Base-by-base conservation (phyloP, 352 stramenopile genomes). In the Ochromonadaceae sp. region DNA sequence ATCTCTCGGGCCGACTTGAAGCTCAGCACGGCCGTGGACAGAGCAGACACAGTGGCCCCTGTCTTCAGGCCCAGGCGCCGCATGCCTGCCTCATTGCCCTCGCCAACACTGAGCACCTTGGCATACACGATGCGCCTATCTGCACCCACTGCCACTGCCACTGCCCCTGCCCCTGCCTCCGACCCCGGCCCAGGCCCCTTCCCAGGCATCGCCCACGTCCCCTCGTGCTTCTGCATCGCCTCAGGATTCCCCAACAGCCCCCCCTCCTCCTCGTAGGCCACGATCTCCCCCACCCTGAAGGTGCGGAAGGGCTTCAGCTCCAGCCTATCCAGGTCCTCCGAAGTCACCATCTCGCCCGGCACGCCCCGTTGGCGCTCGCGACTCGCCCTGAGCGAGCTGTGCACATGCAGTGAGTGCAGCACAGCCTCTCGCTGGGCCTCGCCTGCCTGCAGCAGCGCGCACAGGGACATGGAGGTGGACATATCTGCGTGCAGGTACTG, bases 261-360 rank as follows among this genome's bases (percentile, higher is more conserved):
- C 44, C 34, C 44, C 22, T n/a, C 9, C 9, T 57, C 28, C 20
- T 57, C 48, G 28, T 39, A 41, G 25, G 53, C 53, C 9, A 61
- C 31, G 3, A 61, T 56, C 48, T 61, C 53, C n/a, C 9, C 12
- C 20, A 58, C 2, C n/a, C 38, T 14, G 48, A 52, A 61, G 9
- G 4, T 10, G 7, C 53, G 53, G 25, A 52, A 61, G n/a, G 53
- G 53, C 31, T 56, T 61, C 34, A 61, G 22, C 32, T 61, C 53
- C 3, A 61, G 28, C 26, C 26, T 4, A 10, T 22, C 12, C 7
- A 7, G 17, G 34, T 61, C 34, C 5, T 38, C 12, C n/a, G 12
- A 7, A 25, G n/a, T 7, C 25, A 61, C 17, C 9, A 10, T 7
- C 34, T 17, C 22, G 20, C 53, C 53, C n/a, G 48, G 48, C 10